Conservation (phyloP, 2,329 filamentous ascomycete genomes). For the Raffaelea albimanens region DNA sequence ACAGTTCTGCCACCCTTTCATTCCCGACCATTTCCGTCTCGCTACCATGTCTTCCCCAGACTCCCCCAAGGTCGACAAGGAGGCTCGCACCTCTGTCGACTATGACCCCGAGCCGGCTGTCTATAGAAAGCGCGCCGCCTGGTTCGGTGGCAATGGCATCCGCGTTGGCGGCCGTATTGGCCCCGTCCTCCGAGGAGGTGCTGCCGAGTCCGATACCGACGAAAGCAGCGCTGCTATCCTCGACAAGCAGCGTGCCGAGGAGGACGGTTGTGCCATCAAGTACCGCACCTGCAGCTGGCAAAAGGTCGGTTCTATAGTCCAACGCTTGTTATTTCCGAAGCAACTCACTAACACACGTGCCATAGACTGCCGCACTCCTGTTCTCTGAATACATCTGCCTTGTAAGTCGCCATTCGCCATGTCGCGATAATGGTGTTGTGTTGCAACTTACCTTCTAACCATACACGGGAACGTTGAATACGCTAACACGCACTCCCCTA, state of each 20-base stretch:
- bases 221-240: conserved; percentile 40
- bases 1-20: background rate
- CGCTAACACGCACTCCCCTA: background rate
- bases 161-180: conserved; percentile 42
- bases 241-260: conserved; percentile 63
- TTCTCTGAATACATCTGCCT: conserved; percentile 96
- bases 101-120: conserved; percentile 9
- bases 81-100: background rate
- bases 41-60: conserved; percentile 12
- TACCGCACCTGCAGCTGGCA: conserved; percentile 92
- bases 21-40: conserved; percentile 7
- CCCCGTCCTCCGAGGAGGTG: conserved; percentile 27
- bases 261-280: conserved; percentile 71
- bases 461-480: no score
- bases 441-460: no score
- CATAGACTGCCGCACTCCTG: conserved; percentile 70
- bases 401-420: conserved; percentile 21
- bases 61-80: conserved; percentile 4
- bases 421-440: no score
- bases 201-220: conserved; percentile 29
- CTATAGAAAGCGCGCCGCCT: conserved; percentile 22
- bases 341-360: background rate
- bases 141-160: conserved; percentile 29
- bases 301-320: conserved; percentile 45
- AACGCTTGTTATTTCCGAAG: no score